Evolutionary conservation across 495 filamentous ascomycete species (phyloP).

Genomic region (Eremomyces bilateralis): DNA sequence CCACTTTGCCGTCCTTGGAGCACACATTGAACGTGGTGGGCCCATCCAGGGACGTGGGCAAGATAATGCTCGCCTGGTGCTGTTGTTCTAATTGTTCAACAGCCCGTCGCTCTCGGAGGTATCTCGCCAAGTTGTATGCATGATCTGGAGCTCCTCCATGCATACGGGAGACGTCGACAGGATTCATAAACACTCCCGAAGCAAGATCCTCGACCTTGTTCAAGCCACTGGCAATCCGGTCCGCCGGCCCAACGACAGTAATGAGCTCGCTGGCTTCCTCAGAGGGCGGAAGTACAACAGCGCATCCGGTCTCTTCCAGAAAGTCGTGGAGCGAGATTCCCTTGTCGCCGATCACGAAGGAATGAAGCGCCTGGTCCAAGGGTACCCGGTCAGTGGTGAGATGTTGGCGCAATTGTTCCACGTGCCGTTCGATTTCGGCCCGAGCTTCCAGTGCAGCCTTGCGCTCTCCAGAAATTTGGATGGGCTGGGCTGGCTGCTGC

Average conservation of each 20-base stretch:
- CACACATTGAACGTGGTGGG: conserved; percentile 63
- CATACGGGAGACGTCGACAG: conserved; percentile 55
- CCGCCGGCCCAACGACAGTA: conserved; percentile 59
- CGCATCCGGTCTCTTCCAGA: conserved; percentile 74
- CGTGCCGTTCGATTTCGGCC: conserved; percentile 55
- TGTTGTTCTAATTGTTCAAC: conserved; percentile 56
- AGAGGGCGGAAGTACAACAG: conserved; percentile 54
- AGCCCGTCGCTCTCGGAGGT: conserved; percentile 53
- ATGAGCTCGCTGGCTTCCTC: conserved; percentile 57
- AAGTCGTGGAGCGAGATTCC: conserved; percentile 65
- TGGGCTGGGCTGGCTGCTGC: conserved; percentile 48
- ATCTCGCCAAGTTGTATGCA: conserved; percentile 64
- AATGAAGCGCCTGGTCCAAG: conserved; percentile 61
- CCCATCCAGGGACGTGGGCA: conserved; percentile 37
- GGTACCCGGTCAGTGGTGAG: conserved; percentile 50
- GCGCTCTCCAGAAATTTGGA: conserved; percentile 73
- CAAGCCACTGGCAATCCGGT: conserved; percentile 46
- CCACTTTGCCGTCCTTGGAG: conserved; percentile 62
- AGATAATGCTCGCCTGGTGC: conserved; percentile 62
- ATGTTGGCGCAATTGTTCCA: conserved; percentile 43
- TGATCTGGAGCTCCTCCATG: conserved; percentile 54
- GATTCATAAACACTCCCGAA: conserved; percentile 55
- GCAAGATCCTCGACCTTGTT: conserved; percentile 68
- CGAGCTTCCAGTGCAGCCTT: conserved; percentile 57
- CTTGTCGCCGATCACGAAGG: conserved; percentile 71